Evolutionary conservation across 2,329 filamentous ascomycete species (phyloP).

Genomic region (Paecilomyces formosus): DNA sequence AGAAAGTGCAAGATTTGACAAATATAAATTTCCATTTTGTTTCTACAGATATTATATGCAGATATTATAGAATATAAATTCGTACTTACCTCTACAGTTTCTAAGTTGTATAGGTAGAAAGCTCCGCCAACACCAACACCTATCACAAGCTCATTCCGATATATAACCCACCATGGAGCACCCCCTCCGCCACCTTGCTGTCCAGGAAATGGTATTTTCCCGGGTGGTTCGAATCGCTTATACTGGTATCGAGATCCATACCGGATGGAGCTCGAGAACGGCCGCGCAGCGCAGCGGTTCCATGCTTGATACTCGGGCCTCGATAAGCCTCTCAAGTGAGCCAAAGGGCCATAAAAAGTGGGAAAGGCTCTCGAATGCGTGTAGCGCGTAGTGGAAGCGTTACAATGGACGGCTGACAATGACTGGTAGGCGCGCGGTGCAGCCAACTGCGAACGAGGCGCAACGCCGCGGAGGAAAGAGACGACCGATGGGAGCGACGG

Average conservation of each 20-base stretch:
- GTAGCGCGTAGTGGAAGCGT: neutral
- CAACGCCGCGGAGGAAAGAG: neutral
- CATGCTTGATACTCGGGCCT: neutral
- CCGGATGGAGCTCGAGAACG: constrained; percentile 9
- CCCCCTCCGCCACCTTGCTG: constrained; percentile 1
- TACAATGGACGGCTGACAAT: neutral
- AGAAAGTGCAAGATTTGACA: neutral
- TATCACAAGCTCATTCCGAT: constrained; percentile 21
- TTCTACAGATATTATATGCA: neutral
- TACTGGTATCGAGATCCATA: constrained; percentile 10
- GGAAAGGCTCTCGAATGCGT: neutral
- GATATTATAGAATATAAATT: neutral
- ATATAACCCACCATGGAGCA: constrained; percentile 11
- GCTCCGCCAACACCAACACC: constrained; percentile 36
- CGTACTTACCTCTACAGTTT: constrained; percentile 43
- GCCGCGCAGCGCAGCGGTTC: neutral
- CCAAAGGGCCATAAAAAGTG: neutral
- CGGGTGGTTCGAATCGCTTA: constrained; percentile 9
- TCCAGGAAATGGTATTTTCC: constrained; percentile 9
- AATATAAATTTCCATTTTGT: neutral
- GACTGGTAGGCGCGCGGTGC: neutral
- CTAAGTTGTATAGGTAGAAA: constrained; percentile 50
- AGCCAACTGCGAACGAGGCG: neutral
- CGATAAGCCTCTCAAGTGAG: neutral
- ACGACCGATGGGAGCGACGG: neutral